Percentiles rank a stretch among this genome's conserved stretches.
phyloP scores from a whole-genome alignment of 352 stramenopile genomes.

The Globisporangium splendens region DNA sequence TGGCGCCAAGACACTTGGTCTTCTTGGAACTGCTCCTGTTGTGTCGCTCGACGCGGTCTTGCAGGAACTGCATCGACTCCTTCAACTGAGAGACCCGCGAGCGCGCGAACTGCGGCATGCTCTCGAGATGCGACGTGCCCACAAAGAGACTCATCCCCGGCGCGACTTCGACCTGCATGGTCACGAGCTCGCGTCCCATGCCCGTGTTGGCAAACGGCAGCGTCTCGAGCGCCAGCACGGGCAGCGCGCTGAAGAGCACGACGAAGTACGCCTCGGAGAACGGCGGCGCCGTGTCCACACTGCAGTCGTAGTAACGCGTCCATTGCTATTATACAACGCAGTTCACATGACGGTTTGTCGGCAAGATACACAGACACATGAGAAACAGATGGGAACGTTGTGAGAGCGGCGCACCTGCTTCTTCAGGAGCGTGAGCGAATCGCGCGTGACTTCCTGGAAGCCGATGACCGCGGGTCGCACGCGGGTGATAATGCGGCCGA shows the following conservation, averaged over 20 bases:
- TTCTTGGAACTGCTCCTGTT: slow-evolving; percentile 11
- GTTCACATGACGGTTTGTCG: too few relatives aligned
- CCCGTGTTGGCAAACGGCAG: slow-evolving; percentile 65
- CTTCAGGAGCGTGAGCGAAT: slow-evolving; percentile 53
- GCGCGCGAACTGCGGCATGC: slow-evolving; percentile 47
- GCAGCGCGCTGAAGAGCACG: slow-evolving; percentile 71
- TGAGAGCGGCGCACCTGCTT: slow-evolving; percentile 13
- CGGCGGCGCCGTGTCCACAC: slow-evolving; percentile 53
- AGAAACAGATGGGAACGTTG: not conserved
- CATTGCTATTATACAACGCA: slow-evolving; percentile 27
- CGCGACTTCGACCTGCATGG: slow-evolving; percentile 48
- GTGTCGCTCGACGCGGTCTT: slow-evolving; percentile 29
- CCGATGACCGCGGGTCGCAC: slow-evolving; percentile 61
- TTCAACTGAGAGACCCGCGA: slow-evolving; percentile 51
- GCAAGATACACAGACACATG: not conserved
- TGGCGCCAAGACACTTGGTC: slow-evolving; percentile 41
- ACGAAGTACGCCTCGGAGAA: slow-evolving; percentile 78
- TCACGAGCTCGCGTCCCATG: slow-evolving; percentile 71
- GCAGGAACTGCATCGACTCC: slow-evolving; percentile 45
- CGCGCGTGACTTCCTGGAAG: slow-evolving; percentile 76
- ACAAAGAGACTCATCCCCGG: slow-evolving; percentile 47
- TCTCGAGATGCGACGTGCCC: slow-evolving; percentile 70
- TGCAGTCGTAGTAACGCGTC: slow-evolving; percentile 78
- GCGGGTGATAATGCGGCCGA: slow-evolving; percentile 45
- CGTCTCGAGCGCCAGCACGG: slow-evolving; percentile 53